phyloP scores from a whole-genome alignment of 2,329 filamentous ascomycete genomes.

The Trichoderma aggressivum region DNA sequence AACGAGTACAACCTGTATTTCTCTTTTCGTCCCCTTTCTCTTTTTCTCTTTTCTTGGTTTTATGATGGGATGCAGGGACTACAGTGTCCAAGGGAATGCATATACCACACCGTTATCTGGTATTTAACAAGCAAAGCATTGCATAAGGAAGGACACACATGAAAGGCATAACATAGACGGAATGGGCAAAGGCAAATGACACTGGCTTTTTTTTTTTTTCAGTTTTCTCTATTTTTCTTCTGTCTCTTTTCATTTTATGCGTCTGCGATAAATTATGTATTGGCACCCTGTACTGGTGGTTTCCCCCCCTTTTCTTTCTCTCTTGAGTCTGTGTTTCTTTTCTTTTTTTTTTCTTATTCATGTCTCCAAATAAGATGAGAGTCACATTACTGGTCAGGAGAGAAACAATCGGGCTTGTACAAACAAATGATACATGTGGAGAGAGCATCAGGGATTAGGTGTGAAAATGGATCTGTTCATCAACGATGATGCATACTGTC shows the following conservation, averaged over 20 bases:
- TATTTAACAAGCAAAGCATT: conserved; percentile 18
- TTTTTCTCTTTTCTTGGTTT: background rate
- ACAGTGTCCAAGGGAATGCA: conserved; percentile 13
- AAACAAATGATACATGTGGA: conserved; percentile 14
- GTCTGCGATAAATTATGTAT: conserved; percentile 14
- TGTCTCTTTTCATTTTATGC: background rate
- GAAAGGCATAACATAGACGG: conserved; percentile 19
- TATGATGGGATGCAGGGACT: conserved; percentile 14
- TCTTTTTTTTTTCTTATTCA: background rate
- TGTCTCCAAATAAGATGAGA: background rate
- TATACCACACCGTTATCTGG: conserved; percentile 9
- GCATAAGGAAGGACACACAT: conserved; percentile 16
- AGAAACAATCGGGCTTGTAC: background rate
- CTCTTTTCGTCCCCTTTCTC: background rate
- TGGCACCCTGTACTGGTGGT: background rate
- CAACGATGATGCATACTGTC: conserved; percentile 16
- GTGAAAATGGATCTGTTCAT: conserved; percentile 1
- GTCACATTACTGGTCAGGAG: background rate
- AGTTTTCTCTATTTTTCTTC: background rate
- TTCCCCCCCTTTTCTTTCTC: background rate
- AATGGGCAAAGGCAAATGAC: conserved; percentile 14
- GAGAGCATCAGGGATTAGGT: background rate
- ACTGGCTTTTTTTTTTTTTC: conserved; percentile 12
- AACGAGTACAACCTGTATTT: background rate
- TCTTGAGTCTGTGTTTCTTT: background rate